A percentile compares a stretch with the other conserved stretches of the same genome.
phyloP scores from a whole-genome alignment of 176 grass and related monocot species.

The Chloris gayana region DNA sequence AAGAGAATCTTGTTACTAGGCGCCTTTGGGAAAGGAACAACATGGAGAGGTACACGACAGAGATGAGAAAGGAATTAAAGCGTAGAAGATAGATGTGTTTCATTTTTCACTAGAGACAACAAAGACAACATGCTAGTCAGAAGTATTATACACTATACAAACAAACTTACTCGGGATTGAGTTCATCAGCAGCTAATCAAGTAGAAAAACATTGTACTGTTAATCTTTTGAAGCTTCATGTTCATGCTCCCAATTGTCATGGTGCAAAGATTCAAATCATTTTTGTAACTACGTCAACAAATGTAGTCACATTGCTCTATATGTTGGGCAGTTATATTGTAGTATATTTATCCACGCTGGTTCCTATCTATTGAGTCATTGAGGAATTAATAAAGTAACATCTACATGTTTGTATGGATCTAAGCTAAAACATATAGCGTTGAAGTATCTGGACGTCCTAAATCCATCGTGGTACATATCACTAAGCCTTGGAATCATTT shows the following conservation, averaged over 20 bases:
- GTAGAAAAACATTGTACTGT: background rate
- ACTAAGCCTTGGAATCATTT: too few relatives aligned
- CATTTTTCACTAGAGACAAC: background rate
- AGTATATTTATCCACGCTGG: too few relatives aligned
- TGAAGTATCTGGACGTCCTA: too few relatives aligned
- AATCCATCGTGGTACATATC: too few relatives aligned
- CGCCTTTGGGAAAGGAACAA: conserved; percentile 82
- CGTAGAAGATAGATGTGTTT: conserved; percentile 57
- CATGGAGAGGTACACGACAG: conserved; percentile 74
- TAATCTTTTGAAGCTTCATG: background rate
- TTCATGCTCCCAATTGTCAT: background rate
- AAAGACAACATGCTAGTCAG: background rate
- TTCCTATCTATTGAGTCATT: too few relatives aligned
- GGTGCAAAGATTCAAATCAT: background rate
- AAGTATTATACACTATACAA: background rate
- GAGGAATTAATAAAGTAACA: too few relatives aligned
- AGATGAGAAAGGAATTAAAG: conserved; percentile 79
- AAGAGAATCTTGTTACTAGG: conserved; percentile 65
- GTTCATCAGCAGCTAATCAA: background rate
- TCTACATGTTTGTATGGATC: too few relatives aligned
- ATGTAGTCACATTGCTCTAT: background rate
- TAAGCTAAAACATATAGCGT: too few relatives aligned
- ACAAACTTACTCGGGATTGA: background rate
- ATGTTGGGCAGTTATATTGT: too few relatives aligned
- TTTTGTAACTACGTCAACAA: background rate